Conservation (phyloP, 768 basidiomycete species). For the Tremella mesenterica region DNA sequence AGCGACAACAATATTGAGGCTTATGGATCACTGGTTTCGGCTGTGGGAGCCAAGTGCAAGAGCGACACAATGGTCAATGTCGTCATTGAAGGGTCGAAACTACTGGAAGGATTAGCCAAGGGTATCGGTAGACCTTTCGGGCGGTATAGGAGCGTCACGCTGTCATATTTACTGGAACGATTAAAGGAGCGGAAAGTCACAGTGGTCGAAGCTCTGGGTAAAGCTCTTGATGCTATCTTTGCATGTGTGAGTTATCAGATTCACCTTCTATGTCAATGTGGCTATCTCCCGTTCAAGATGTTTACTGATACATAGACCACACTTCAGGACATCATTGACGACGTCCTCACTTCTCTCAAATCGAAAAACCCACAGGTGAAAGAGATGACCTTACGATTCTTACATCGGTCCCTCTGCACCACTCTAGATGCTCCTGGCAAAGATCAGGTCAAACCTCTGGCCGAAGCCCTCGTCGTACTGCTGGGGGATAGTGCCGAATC, state of each 20-base stretch:
- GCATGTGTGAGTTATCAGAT: conserved; percentile 55
- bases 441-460: conserved; percentile 68
- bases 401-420: conserved; percentile 64
- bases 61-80: conserved; percentile 92
- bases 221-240: conserved; percentile 81
- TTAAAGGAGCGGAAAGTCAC: conserved; percentile 87
- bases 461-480: conserved; percentile 63
- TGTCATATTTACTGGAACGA: conserved; percentile 72
- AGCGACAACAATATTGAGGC: conserved; percentile 60
- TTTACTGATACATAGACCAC: conserved; percentile 53
- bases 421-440: conserved; percentile 63
- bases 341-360: conserved; percentile 64
- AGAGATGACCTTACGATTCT: conserved; percentile 80
- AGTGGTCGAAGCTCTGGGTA: conserved; percentile 80
- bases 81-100: conserved; percentile 76
- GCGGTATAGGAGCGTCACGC: conserved; percentile 60
- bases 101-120: conserved; percentile 76
- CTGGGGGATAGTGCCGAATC: conserved; percentile 84
- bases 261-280: too few species aligned
- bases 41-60: conserved; percentile 69
- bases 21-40: conserved; percentile 64
- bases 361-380: conserved; percentile 97
- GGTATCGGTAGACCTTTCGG: conserved; percentile 68
- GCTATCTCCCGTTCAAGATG: too few species aligned
- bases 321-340: conserved; percentile 70